Conservation (phyloP, 306 rosid genomes). For the Dryas octopetala region DNA sequence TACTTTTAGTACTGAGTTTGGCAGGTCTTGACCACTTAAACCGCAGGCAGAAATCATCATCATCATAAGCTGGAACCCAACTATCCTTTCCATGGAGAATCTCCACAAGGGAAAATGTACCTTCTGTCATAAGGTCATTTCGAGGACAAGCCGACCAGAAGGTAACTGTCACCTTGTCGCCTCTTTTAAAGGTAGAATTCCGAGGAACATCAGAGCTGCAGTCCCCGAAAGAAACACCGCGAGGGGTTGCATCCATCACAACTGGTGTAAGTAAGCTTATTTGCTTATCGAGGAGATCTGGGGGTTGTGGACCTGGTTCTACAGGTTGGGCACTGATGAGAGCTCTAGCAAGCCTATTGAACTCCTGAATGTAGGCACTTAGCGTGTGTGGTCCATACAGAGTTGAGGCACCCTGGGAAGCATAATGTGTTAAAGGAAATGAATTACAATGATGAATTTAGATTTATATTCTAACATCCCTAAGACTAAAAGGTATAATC, state of each 20-base stretch:
- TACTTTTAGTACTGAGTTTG: slow-evolving; percentile 58
- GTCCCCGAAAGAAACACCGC: slow-evolving; percentile 67
- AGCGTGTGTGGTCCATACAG: slow-evolving; percentile 87
- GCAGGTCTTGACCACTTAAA: slow-evolving; percentile 84
- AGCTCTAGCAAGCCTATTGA: slow-evolving; percentile 74
- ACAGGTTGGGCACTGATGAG: slow-evolving; percentile 39
- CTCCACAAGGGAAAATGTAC: slow-evolving; percentile 86
- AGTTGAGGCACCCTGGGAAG: slow-evolving; percentile 81
- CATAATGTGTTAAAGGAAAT: slow-evolving; percentile 5
- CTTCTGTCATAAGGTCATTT: slow-evolving; percentile 89
- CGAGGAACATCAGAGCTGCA: slow-evolving; percentile 55
- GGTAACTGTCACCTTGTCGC: slow-evolving; percentile 52
- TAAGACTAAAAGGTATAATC: neutral
- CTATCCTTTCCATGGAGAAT: slow-evolving; percentile 48
- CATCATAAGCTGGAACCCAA: slow-evolving; percentile 87
- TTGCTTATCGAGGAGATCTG: slow-evolving; percentile 69
- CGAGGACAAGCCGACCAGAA: slow-evolving; percentile 97
- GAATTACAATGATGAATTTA: neutral
- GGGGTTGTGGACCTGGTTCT: slow-evolving; percentile 76
- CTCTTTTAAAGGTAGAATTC: slow-evolving; percentile 68
- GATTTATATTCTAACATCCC: neutral
- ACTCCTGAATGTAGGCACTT: slow-evolving; percentile 86
- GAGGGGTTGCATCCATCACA: slow-evolving; percentile 67
- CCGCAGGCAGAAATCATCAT: slow-evolving; percentile 84
- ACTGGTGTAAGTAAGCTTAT: slow-evolving; percentile 81